Conservation (phyloP, 2,329 filamentous ascomycete genomes). For the Bipolaris oryzae region DNA sequence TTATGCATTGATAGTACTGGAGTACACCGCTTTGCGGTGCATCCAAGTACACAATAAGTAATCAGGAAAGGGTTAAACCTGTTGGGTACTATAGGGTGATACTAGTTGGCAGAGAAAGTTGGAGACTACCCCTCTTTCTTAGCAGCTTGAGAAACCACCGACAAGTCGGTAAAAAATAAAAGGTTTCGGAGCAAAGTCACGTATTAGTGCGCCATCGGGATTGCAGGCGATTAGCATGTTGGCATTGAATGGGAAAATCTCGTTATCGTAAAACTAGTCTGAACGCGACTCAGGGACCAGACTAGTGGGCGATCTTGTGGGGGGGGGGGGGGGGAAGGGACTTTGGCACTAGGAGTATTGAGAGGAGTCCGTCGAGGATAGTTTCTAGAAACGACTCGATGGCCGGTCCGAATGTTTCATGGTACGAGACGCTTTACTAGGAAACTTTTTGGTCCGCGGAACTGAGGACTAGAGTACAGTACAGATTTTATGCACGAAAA, state of each 20-base stretch:
- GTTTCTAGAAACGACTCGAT: constrained; percentile 4
- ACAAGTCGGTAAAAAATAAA: neutral
- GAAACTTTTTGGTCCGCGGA: neutral
- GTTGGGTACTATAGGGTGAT: too few relatives aligned
- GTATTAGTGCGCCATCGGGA: neutral
- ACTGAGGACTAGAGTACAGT: neutral
- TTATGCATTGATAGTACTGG: too few relatives aligned
- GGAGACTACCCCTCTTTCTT: neutral
- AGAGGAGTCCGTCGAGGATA: neutral
- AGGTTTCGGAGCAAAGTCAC: neutral
- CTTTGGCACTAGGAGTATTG: neutral
- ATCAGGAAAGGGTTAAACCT: too few relatives aligned
- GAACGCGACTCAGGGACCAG: neutral
- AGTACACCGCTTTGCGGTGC: too few relatives aligned
- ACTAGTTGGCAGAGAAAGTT: too few relatives aligned
- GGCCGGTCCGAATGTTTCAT: constrained; percentile 15
- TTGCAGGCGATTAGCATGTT: neutral
- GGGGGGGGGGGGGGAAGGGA: neutral
- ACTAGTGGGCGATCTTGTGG: neutral
- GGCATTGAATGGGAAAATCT: neutral
- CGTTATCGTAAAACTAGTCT: neutral
- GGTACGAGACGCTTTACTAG: neutral
- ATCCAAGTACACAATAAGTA: too few relatives aligned
- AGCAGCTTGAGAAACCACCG: neutral
- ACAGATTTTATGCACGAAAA: neutral